A percentile compares a stretch with the other conserved stretches of the same genome.
Conservation (phyloP, 768 basidiomycete species). For the Lactarius tabidus region DNA sequence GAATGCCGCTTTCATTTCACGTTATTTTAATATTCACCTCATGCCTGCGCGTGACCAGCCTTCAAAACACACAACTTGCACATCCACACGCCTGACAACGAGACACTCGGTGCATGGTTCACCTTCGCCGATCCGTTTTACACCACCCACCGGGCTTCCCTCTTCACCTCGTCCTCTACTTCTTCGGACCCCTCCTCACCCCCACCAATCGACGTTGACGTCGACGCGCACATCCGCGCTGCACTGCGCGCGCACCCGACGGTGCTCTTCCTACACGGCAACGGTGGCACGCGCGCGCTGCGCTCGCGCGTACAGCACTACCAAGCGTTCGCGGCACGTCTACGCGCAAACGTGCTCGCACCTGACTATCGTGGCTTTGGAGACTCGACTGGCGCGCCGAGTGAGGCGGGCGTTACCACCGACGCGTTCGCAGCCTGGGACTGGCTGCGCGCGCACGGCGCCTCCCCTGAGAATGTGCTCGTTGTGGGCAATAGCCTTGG, state of each 20-base stretch:
- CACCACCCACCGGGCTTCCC: slow-evolving; percentile 29
- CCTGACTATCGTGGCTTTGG: slow-evolving; percentile 93
- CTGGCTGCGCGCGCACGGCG: slow-evolving; percentile 63
- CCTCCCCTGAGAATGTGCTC: slow-evolving; percentile 54
- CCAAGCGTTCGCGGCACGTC: slow-evolving; percentile 56
- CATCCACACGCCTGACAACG: slow-evolving; percentile 71
- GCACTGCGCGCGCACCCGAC: slow-evolving; percentile 64
- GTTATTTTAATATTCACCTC: no score
- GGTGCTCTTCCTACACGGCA: slow-evolving; percentile 91
- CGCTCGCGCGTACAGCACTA: slow-evolving; percentile 66
- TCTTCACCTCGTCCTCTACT: slow-evolving; percentile 37
- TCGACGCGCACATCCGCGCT: slow-evolving; percentile 42
- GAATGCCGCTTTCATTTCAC: not conserved
- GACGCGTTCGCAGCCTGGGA: slow-evolving; percentile 81
- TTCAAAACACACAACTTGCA: slow-evolving; percentile 66
- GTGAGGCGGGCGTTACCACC: slow-evolving; percentile 62
- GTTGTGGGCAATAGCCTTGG: slow-evolving; percentile 88
- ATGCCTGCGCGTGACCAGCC: slow-evolving; percentile 13
- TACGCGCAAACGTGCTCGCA: slow-evolving; percentile 71
- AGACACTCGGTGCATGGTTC: slow-evolving; percentile 84
- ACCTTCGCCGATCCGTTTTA: slow-evolving; percentile 65
- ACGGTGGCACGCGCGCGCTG: slow-evolving; percentile 75
- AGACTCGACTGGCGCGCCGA: slow-evolving; percentile 78
- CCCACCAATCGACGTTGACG: slow-evolving; percentile 33
- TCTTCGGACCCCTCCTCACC: slow-evolving; percentile 34